A percentile compares a stretch with the other conserved stretches of the same genome.
Conservation (phyloP, 2,329 filamentous ascomycete species). For the Pestalotiopsis sp. region DNA sequence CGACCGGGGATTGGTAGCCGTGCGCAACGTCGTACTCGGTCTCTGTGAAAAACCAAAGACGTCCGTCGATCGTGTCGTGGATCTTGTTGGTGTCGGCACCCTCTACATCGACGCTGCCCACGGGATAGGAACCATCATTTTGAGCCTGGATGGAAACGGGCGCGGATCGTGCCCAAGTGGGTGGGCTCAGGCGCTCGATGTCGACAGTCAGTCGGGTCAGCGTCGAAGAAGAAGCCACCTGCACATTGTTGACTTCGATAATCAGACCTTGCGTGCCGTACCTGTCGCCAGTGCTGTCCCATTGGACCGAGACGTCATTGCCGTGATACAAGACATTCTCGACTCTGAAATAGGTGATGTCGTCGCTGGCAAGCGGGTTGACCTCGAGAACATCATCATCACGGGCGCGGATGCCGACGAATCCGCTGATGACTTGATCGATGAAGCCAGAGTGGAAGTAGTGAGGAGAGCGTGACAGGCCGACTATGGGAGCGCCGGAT, state of each 20-base stretch:
- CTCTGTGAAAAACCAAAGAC: conserved; percentile 41
- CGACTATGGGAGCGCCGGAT: conserved; percentile 42
- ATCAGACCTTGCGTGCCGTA: conserved; percentile 34
- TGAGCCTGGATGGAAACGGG: conserved; percentile 39
- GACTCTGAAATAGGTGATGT: conserved; percentile 41
- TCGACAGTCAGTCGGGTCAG: conserved; percentile 25
- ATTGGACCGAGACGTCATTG: conserved; percentile 41
- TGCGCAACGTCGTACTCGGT: conserved; percentile 27
- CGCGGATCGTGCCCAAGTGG: conserved; percentile 31
- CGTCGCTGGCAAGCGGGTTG: conserved; percentile 37
- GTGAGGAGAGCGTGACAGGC: conserved; percentile 42
- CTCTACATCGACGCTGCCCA: conserved; percentile 32
- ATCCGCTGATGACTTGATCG: conserved; percentile 41
- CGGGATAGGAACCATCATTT: conserved; percentile 28
- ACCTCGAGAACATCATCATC: conserved; percentile 40
- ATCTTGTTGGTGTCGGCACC: conserved; percentile 26
- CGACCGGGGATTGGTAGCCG: conserved; percentile 37
- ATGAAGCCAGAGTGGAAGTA: conserved; percentile 49
- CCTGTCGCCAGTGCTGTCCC: conserved; percentile 37
- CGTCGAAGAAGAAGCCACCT: conserved; percentile 30
- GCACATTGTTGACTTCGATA: conserved; percentile 35
- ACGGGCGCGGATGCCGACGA: conserved; percentile 43
- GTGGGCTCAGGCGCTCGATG: conserved; percentile 19
- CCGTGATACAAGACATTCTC: conserved; percentile 45
- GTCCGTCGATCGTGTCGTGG: conserved; percentile 39